These are phyloP conservation scores for Suzukiozyma palmioleophila DNA, from an alignment of 1,139 yeast genomes.

Conservation along the genomic window DNA sequence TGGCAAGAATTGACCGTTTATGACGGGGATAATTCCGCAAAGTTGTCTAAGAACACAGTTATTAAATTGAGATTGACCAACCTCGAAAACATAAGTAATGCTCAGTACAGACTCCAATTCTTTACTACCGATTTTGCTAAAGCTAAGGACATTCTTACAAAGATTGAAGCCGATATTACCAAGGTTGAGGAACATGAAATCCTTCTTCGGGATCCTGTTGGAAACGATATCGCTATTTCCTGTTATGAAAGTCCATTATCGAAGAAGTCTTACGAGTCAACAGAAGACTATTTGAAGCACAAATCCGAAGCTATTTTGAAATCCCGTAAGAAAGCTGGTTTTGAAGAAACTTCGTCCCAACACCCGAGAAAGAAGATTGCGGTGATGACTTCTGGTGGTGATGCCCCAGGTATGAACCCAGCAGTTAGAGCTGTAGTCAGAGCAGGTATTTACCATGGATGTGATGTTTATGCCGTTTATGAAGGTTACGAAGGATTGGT, in stretches of 20 bases:
- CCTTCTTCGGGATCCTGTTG: slow-evolving; percentile 50
- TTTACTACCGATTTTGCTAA: slow-evolving; percentile 47
- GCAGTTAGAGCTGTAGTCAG: slow-evolving; percentile 92
- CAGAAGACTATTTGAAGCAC: slow-evolving; percentile 25
- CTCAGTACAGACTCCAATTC: slow-evolving; percentile 40
- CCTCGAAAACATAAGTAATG: slow-evolving; percentile 22
- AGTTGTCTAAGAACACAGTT: slow-evolving; percentile 29
- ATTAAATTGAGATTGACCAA: slow-evolving; percentile 54
- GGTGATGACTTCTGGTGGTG: slow-evolving; percentile 98
- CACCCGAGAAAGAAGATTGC: slow-evolving; percentile 60
- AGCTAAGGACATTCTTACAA: slow-evolving; percentile 30
- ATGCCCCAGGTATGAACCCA: slow-evolving; percentile 98
- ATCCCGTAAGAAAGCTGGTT: slow-evolving; percentile 2
- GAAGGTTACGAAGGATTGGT: slow-evolving; percentile 97
- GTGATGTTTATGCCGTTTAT: slow-evolving; percentile 89
- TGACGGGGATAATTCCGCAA: slow-evolving; percentile 43
- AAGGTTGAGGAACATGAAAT: slow-evolving; percentile 17
- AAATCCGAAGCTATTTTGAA: slow-evolving; percentile 16
- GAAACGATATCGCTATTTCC: slow-evolving; percentile 47
- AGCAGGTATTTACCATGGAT: slow-evolving; percentile 81
- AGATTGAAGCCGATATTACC: slow-evolving; percentile 16
- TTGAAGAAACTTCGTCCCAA: slow-evolving; percentile 1
- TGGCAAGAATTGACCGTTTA: slow-evolving; percentile 54
- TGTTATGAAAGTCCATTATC: slow-evolving; percentile 27
- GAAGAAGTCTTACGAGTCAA: slow-evolving; percentile 21